Conservation (phyloP, 2,329 filamentous ascomycete genomes). For the Penicillium decumbens region DNA sequence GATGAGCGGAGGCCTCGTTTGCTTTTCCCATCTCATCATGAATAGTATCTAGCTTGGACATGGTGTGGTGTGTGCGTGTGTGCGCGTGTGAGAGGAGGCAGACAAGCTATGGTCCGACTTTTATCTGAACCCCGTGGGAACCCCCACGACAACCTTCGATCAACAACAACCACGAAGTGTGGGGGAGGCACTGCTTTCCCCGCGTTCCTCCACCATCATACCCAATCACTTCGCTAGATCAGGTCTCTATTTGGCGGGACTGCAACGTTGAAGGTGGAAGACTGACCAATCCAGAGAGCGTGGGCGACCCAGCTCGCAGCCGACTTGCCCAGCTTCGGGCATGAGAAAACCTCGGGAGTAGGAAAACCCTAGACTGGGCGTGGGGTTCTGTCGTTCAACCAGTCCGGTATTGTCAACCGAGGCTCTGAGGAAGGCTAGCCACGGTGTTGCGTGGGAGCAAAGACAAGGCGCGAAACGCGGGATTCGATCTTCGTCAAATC, state of each 20-base stretch:
- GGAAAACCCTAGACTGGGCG: not conserved
- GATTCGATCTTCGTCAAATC: too few relatives aligned
- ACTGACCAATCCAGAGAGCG: not conserved
- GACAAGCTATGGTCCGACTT: not conserved
- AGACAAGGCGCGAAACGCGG: too few relatives aligned
- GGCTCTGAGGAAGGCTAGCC: too few relatives aligned
- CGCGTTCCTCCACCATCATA: constrained; percentile 12
- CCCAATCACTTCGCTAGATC: not conserved
- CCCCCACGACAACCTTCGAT: constrained; percentile 6
- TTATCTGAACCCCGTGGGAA: not conserved
- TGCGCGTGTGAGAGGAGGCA: not conserved
- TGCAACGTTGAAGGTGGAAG: not conserved
- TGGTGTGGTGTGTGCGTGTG: not conserved
- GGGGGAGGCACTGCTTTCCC: constrained; percentile 11
- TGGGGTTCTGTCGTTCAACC: not conserved
- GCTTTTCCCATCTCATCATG: constrained; percentile 22
- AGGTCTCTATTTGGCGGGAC: not conserved
- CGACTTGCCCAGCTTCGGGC: not conserved
- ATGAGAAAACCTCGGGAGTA: not conserved
- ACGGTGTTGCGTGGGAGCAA: too few relatives aligned
- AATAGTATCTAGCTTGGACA: constrained; percentile 16
- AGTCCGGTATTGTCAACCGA: too few relatives aligned
- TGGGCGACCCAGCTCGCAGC: not conserved
- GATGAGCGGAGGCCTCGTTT: constrained; percentile 16
- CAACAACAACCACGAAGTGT: not conserved